Base-by-base conservation (phyloP, 106 monocot genomes). In the Cymbidium sinense region DNA sequence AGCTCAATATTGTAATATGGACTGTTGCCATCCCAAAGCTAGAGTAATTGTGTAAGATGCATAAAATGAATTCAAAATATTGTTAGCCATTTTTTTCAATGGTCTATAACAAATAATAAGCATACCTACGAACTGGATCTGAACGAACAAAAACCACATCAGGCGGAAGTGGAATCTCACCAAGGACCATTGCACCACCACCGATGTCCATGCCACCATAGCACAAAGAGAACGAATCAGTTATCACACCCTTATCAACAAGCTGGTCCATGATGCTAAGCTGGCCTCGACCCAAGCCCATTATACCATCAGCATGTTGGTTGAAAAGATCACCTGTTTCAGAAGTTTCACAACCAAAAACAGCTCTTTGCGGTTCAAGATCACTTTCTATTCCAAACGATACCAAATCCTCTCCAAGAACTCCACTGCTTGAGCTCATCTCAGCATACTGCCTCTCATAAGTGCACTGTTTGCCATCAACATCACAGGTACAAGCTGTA, bases 1-100 rank as follows among this genome's bases (percentile, higher is more conserved):
- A 99, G 88, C 41, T 94, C 98, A 78, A 99, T 83, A 78, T 99
- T 99, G 84, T 99, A 99, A 80, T 94, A 99, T 82, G 87, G 94
- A 80, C 98, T 99, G 91, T 91, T 83, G 51, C 76, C 89, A 96
- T 79, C 80, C 86, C 87, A 73, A 94, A 69, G 87, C 90, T 90
- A 88, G 82, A 77, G 77, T 87, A 86, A 87, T 87, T 94, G 87
- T 80, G 81, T 81, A 75, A 92, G 80, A 91, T 83, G 83, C 64
- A 87, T 76, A 70, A 87, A 84, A 80, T 82, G 79, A 39, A 87
- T 69, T 79, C 33, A 51, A 81, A 65, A 84, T 41, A 75, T 47
- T 74, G n/a, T 39, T 44, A 11, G 29, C 15, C 31, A 15, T 12
- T 67, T 62, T n/a, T 62, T 67, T 33, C 29, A 67, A 47, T 7